These are phyloP conservation scores for Luvunga scandens DNA, from an alignment of 345 rosid genomes.

Conservation along the genomic window DNA sequence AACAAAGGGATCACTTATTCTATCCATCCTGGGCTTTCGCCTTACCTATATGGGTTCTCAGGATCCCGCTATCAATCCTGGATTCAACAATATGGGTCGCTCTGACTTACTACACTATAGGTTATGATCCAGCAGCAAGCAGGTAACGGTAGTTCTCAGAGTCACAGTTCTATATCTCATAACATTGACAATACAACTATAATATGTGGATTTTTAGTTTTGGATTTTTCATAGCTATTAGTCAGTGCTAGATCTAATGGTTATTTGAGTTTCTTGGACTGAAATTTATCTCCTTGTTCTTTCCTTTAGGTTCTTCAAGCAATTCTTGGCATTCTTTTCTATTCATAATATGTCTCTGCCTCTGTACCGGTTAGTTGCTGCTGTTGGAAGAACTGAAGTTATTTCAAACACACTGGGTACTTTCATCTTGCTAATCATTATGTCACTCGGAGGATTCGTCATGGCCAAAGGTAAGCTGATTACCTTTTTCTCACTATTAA, in stretches of 20 bases:
- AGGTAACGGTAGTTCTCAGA: conserved; percentile 34
- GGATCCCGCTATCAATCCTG: conserved; percentile 61
- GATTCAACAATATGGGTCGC: conserved; percentile 63
- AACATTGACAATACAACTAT: neutral
- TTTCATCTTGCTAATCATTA: conserved; percentile 64
- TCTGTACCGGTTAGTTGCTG: conserved; percentile 85
- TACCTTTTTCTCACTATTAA: neutral
- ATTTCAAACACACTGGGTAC: conserved; percentile 66
- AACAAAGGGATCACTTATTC: conserved; percentile 69
- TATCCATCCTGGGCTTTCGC: conserved; percentile 71
- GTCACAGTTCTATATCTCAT: neutral
- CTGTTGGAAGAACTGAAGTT: conserved; percentile 77
- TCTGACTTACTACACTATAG: conserved; percentile 62
- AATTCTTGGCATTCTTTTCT: conserved; percentile 62
- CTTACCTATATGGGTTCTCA: conserved; percentile 59
- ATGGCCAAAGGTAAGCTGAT: conserved; percentile 62
- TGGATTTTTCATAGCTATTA: neutral
- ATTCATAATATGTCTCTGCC: conserved; percentile 87
- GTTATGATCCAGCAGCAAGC: conserved; percentile 62
- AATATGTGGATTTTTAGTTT: neutral
- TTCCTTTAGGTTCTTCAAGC: conserved; percentile 64
- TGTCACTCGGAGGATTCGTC: conserved; percentile 85
- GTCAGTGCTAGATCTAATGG: neutral
- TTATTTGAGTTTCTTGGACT: neutral
- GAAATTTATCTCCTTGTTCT: neutral